These are phyloP conservation scores for Hypoxylon sp. DNA, from an alignment of 2,329 filamentous ascomycete species.

Conservation along the genomic window DNA sequence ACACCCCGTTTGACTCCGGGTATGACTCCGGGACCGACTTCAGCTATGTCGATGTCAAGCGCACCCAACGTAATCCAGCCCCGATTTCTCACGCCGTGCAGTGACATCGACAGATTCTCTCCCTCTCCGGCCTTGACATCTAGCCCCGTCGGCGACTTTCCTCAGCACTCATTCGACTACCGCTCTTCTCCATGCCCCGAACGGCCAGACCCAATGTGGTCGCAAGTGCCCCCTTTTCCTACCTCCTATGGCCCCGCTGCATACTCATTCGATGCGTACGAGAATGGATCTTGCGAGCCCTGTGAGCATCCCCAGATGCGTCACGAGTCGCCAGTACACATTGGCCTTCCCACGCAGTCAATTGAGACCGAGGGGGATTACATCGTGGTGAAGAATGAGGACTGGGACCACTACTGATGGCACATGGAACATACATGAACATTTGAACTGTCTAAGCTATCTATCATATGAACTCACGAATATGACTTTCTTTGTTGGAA, in stretches of 20 bases:
- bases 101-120: constrained; percentile 60
- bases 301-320: constrained; percentile 50
- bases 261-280: constrained; percentile 56
- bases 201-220: constrained; percentile 46
- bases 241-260: constrained; percentile 58
- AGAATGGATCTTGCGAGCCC: constrained; percentile 47
- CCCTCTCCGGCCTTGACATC: constrained; percentile 48
- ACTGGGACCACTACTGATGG: constrained; percentile 64
- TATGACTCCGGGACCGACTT: constrained; percentile 45
- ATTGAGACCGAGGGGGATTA: constrained; percentile 47
- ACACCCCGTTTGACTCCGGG: constrained; percentile 45
- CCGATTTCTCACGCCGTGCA: constrained; percentile 64
- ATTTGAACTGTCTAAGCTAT: background rate
- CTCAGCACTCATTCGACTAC: constrained; percentile 49
- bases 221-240: constrained; percentile 53
- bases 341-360: constrained; percentile 44
- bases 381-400: constrained; percentile 53
- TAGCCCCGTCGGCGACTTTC: constrained; percentile 51
- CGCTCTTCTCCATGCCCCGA: constrained; percentile 49
- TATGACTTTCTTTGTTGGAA: constrained; percentile 6
- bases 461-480: background rate
- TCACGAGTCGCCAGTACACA: constrained; percentile 44
- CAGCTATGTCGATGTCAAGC: constrained; percentile 43
- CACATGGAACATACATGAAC: background rate
- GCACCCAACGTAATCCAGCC: constrained; percentile 50